Evolutionary conservation across 2,329 filamentous ascomycete genomes (phyloP).

Genomic region (Pyrenophora graminea): DNA sequence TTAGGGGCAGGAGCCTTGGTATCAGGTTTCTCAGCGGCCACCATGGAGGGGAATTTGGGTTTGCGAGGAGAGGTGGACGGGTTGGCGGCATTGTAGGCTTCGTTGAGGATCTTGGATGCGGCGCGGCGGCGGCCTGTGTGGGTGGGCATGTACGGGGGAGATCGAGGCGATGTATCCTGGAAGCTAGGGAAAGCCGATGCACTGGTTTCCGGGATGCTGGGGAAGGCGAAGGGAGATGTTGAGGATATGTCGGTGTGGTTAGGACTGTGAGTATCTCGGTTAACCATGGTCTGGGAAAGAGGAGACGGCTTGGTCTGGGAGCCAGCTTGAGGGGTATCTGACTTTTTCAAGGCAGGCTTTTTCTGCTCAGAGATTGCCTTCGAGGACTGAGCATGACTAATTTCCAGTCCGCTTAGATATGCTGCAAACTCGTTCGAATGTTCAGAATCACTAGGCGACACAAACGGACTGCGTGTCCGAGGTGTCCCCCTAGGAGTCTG

Average conservation of each 20-base stretch:
- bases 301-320: too few relatives aligned
- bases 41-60: background rate
- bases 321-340: background rate
- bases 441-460: too few relatives aligned
- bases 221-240: background rate
- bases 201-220: background rate
- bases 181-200: background rate
- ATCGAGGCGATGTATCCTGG: background rate
- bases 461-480: background rate
- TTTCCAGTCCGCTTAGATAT: too few relatives aligned
- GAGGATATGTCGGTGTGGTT: too few relatives aligned
- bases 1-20: background rate
- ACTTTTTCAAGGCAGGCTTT: background rate
- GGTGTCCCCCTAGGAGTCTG: background rate
- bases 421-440: too few relatives aligned
- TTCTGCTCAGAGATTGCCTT: background rate
- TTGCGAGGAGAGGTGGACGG: background rate
- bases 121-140: slow-evolving; percentile 18
- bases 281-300: too few relatives aligned
- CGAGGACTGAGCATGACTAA: too few relatives aligned
- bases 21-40: background rate
- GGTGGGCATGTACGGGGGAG: background rate
- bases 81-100: slow-evolving; percentile 20
- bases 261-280: too few relatives aligned
- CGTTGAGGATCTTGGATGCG: slow-evolving; percentile 24